Base-by-base conservation (phyloP, 140 eudicot genomes). In the Cichorium intybus region DNA sequence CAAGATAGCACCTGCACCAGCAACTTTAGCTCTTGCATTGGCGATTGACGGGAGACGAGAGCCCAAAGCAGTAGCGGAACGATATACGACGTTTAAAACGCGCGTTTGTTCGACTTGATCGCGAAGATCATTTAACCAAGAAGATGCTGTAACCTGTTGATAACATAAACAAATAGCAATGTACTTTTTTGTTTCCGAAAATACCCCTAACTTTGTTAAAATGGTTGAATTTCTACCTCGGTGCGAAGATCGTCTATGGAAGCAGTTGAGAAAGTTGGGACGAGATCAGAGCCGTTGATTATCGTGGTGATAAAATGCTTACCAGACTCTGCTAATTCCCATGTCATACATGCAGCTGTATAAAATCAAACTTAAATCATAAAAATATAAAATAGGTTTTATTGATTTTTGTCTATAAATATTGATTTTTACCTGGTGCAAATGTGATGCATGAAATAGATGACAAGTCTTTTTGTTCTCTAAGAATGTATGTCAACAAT, bases 361-460 rank as follows among this genome's bases (percentile, higher is more conserved):
- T 17, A 75, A 71, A 24, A 57, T 26, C 45, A 68, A 20, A 74
- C 27, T 56, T 22, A 35, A 14, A 26, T 63, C 24, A 41, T 18
- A 39, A 60, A 50, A 47, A 47, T 11, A 47, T 14, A 56, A 6
- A 16, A 56, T 12, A 7, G 5, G 37, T 27, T 62, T 15, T 15
- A 62, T 15, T 9, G 11, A 34, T 59, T n/a, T n/a, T n/a, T n/a
- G n/a, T n/a, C n/a, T n/a, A n/a, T n/a, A n/a, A n/a, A n/a, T n/a
- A n/a, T n/a, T n/a, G n/a, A n/a, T n/a, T n/a, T n/a, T n/a, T 80
- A 68, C 99, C 99, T 62, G 99, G 99, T 56, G 99, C 99, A 84
- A 93, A 93, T 46, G 99, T 84, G 72, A 86, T 76, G 73, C 97
- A 93, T 22, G 97, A 85, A 68, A 75, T 84, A 2, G 88, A 80